Percentiles rank a stretch among this genome's conserved stretches.
Evolutionary conservation across 192 early-diverging fungal genomes (phyloP).

Genomic region (Martensiomyces pterosporus): DNA sequence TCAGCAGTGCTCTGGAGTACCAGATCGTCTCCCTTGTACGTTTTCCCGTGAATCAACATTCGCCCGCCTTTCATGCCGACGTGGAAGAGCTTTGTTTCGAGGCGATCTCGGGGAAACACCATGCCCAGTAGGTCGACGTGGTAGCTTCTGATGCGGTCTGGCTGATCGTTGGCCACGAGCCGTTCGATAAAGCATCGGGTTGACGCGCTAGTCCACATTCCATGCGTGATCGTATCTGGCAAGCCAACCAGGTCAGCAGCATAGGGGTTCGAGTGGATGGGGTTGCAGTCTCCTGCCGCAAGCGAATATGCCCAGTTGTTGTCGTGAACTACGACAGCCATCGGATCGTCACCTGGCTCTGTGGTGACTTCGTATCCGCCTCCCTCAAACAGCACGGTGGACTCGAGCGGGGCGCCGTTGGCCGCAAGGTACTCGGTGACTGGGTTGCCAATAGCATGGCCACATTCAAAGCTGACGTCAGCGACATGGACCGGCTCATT

Average conservation of each 20-base stretch:
- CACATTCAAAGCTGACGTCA: slow-evolving; percentile 79
- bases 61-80: slow-evolving; percentile 86
- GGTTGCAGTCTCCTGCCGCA: slow-evolving; percentile 80
- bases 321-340: slow-evolving; percentile 65
- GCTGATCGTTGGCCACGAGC: slow-evolving; percentile 80
- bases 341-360: slow-evolving; percentile 50
- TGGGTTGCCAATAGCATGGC: slow-evolving; percentile 60
- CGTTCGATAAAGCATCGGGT: slow-evolving; percentile 87
- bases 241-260: slow-evolving; percentile 77
- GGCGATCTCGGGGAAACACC: slow-evolving; percentile 78
- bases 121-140: slow-evolving; percentile 77
- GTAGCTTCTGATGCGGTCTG: slow-evolving; percentile 74
- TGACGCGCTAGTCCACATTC: slow-evolving; percentile 88
- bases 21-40: slow-evolving; percentile 60
- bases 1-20: slow-evolving; percentile 78
- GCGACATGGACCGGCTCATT: too few species aligned
- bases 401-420: neutral
- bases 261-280: slow-evolving; percentile 88
- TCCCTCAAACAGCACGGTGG: neutral
- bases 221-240: slow-evolving; percentile 88
- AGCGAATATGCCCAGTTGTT: slow-evolving; percentile 76
- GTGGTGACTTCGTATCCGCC: too few species aligned
- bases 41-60: slow-evolving; percentile 83
- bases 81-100: slow-evolving; percentile 79
- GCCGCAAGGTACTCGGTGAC: slow-evolving; percentile 44